These are phyloP conservation scores for Daldinia childiae DNA, from an alignment of 495 filamentous ascomycete genomes.

Conservation along the genomic window DNA sequence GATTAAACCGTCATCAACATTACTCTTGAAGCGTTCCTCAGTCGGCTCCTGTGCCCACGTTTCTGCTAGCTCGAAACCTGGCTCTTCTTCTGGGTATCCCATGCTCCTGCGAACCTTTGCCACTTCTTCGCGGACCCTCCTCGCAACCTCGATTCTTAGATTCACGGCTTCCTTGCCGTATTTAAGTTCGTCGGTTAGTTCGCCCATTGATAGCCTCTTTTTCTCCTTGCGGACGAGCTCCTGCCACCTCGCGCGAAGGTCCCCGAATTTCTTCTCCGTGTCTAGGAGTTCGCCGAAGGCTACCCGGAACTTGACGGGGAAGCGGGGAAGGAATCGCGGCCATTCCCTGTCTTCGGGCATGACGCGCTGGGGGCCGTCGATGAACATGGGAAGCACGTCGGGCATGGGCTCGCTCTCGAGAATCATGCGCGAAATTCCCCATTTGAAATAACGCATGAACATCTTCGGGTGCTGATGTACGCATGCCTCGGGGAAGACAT, in stretches of 20 bases:
- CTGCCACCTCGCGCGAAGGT: slow-evolving; percentile 74
- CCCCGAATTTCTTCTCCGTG: slow-evolving; percentile 69
- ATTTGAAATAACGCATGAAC: slow-evolving; percentile 95
- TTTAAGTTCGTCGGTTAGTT: slow-evolving; percentile 74
- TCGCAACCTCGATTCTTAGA: slow-evolving; percentile 83
- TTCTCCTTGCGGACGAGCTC: slow-evolving; percentile 58
- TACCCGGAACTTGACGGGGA: slow-evolving; percentile 74
- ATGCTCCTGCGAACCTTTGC: slow-evolving; percentile 74
- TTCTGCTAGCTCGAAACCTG: slow-evolving; percentile 54
- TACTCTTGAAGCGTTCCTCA: slow-evolving; percentile 56
- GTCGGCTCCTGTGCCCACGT: slow-evolving; percentile 56
- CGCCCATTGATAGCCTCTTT: slow-evolving; percentile 56
- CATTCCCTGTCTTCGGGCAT: slow-evolving; percentile 83
- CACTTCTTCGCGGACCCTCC: slow-evolving; percentile 79
- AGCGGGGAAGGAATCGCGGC: slow-evolving; percentile 83
- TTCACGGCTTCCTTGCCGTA: slow-evolving; percentile 76
- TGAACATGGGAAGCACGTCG: slow-evolving; percentile 90
- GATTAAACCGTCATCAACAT: slow-evolving; percentile 58
- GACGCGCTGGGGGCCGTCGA: slow-evolving; percentile 83
- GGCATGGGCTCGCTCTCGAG: slow-evolving; percentile 85
- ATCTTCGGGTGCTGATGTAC: slow-evolving; percentile 86
- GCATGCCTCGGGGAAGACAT: slow-evolving; percentile 94
- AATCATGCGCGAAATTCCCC: slow-evolving; percentile 90
- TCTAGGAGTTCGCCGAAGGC: slow-evolving; percentile 76
- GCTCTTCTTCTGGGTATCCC: slow-evolving; percentile 76